A percentile compares a stretch with the other conserved stretches of the same genome.
These are phyloP conservation scores for Termitomyces sp. DNA, from an alignment of 768 basidiomycete species.

Conservation along the genomic window DNA sequence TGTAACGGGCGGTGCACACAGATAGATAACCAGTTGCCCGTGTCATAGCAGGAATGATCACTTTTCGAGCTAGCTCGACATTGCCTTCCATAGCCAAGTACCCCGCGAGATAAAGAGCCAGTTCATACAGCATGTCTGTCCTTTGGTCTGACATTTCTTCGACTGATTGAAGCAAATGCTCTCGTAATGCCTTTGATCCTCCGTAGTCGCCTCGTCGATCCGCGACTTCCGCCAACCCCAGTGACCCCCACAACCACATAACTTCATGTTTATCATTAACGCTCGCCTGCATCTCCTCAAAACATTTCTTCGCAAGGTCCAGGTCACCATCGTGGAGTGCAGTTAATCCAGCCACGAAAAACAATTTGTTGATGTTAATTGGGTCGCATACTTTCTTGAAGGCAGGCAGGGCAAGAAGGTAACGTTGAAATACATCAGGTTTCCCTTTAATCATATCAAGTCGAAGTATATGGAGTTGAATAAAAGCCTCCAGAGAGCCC, in stretches of 20 bases:
- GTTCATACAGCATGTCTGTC: too few species aligned
- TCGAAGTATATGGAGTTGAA: too few species aligned
- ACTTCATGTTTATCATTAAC: background rate
- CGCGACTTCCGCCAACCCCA: background rate
- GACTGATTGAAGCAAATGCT: too few species aligned
- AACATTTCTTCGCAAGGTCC: background rate
- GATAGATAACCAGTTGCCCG: background rate
- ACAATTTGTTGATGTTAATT: background rate
- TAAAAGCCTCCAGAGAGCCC: too few species aligned
- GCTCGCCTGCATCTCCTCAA: background rate
- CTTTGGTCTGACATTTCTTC: background rate
- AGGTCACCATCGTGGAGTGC: background rate
- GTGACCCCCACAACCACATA: background rate
- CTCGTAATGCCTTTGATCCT: background rate
- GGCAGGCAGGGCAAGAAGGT: background rate
- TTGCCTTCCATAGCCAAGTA: background rate
- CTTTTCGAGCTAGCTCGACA: background rate
- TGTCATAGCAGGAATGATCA: background rate
- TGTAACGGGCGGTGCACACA: too few species aligned
- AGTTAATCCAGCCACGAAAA: background rate
- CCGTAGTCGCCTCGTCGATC: background rate
- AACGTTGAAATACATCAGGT: too few species aligned
- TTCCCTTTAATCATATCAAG: background rate
- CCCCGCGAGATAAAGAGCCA: background rate
- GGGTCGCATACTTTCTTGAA: background rate